Evolutionary conservation across 2,329 filamentous ascomycete species (phyloP).

Genomic region (Claviceps sp.): DNA sequence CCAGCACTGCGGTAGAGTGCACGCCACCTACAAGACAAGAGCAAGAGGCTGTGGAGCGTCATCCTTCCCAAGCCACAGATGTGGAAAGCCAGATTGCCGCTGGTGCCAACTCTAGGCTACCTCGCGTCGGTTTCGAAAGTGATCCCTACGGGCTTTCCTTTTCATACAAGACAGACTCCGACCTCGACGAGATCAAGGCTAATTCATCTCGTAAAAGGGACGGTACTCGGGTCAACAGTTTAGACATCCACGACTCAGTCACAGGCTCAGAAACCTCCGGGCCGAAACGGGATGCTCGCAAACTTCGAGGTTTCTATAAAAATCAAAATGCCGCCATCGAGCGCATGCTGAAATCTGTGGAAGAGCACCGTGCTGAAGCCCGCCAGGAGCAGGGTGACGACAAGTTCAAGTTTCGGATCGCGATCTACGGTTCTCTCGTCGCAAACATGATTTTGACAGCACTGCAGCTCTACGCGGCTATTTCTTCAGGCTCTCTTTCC

Average conservation of each 20-base stretch:
- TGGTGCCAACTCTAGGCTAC: constrained; percentile 29
- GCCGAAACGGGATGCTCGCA: constrained; percentile 28
- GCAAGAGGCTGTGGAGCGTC: constrained; percentile 28
- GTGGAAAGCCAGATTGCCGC: constrained; percentile 34
- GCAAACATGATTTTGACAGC: constrained; percentile 70
- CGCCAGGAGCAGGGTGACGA: constrained; percentile 70
- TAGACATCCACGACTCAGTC: neutral
- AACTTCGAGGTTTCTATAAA: constrained; percentile 72
- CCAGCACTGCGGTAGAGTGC: constrained; percentile 33
- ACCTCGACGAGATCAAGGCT: constrained; percentile 65
- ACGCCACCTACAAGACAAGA: constrained; percentile 18
- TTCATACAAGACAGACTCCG: constrained; percentile 61
- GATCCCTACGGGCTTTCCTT: constrained; percentile 74
- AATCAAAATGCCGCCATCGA: constrained; percentile 89
- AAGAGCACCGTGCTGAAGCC: constrained; percentile 75
- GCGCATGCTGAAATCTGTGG: constrained; percentile 79
- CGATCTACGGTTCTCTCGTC: constrained; percentile 53
- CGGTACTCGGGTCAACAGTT: constrained; percentile 15
- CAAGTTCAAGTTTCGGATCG: constrained; percentile 60
- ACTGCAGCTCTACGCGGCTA: constrained; percentile 80
- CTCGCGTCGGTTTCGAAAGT: constrained; percentile 47
- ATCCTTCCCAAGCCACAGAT: constrained; percentile 26
- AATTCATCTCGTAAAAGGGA: constrained; percentile 69
- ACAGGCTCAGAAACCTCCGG: constrained; percentile 6
- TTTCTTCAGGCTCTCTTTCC: constrained; percentile 78